A percentile compares a stretch with the other conserved stretches of the same genome.
These are phyloP conservation scores for Achaetomium macrosporum DNA, from an alignment of 2,329 filamentous ascomycete genomes.

Conservation along the genomic window DNA sequence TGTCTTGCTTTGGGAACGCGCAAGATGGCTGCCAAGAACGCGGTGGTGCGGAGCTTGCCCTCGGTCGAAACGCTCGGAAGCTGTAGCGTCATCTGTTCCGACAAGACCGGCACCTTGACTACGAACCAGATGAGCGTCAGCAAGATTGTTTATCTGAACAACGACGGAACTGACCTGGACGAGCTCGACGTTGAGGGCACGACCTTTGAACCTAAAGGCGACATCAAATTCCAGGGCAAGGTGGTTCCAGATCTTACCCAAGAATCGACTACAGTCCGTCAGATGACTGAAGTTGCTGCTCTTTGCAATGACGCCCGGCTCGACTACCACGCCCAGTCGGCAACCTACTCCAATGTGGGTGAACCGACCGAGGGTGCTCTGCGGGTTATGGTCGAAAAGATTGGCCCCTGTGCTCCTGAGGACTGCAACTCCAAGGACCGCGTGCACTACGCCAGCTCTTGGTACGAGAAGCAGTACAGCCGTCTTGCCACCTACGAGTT, in stretches of 20 bases:
- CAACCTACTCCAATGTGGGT: slow-evolving; percentile 74
- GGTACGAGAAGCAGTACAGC: slow-evolving; percentile 71
- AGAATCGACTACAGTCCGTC: slow-evolving; percentile 68
- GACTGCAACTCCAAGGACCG: slow-evolving; percentile 53
- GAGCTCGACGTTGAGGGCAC: slow-evolving; percentile 89
- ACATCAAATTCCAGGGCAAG: slow-evolving; percentile 64
- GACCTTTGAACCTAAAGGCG: slow-evolving; percentile 80
- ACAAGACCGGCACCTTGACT: slow-evolving; percentile 96
- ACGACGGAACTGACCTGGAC: slow-evolving; percentile 66
- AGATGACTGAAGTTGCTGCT: slow-evolving; percentile 66
- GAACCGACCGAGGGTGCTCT: slow-evolving; percentile 95
- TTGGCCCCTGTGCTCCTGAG: slow-evolving; percentile 69
- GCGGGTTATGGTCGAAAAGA: slow-evolving; percentile 85
- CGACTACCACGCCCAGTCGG: slow-evolving; percentile 71
- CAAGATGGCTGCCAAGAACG: slow-evolving; percentile 98
- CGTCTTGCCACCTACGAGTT: slow-evolving; percentile 90
- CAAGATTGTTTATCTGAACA: slow-evolving; percentile 79
- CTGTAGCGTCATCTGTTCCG: slow-evolving; percentile 98
- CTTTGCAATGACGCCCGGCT: slow-evolving; percentile 88
- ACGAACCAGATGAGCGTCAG: slow-evolving; percentile 99
- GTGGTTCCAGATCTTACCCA: slow-evolving; percentile 61
- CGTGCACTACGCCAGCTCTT: slow-evolving; percentile 74
- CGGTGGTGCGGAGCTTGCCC: slow-evolving; percentile 89
- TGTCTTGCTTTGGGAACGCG: slow-evolving; percentile 92
- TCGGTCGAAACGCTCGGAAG: slow-evolving; percentile 97